A percentile compares a stretch with the other conserved stretches of the same genome.
Evolutionary conservation across 495 filamentous ascomycete species (phyloP).

Genomic region (Parachaetomium inaequale): DNA sequence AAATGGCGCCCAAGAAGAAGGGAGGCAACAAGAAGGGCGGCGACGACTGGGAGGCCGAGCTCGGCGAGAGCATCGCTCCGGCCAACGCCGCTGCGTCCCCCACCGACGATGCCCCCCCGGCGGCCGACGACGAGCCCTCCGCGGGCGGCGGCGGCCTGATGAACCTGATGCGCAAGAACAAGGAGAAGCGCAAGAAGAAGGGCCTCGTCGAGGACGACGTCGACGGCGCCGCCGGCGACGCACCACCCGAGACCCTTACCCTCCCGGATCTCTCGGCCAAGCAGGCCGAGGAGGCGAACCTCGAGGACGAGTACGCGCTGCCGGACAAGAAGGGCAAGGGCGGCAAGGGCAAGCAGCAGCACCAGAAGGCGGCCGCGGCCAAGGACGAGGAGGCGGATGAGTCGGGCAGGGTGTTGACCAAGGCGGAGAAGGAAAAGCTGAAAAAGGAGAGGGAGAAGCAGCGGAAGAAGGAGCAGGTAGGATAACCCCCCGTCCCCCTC

Average conservation of each 20-base stretch:
- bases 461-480: conserved; percentile 83
- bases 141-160: conserved; percentile 66
- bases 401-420: conserved; percentile 70
- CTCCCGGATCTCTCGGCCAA: conserved; percentile 58
- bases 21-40: conserved; percentile 82
- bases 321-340: conserved; percentile 91
- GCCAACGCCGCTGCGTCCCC: conserved; percentile 35
- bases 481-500: background rate
- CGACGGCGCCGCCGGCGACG: conserved; percentile 61
- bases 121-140: conserved; percentile 50
- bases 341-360: conserved; percentile 82
- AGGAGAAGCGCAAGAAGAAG: conserved; percentile 91
- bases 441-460: conserved; percentile 96
- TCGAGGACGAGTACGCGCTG: conserved; percentile 84
- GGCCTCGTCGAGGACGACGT: conserved; percentile 71
- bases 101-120: conserved; percentile 37
- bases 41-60: conserved; percentile 95
- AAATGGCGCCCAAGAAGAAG: conserved; percentile 93
- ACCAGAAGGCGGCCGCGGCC: conserved; percentile 52
- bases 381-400: conserved; percentile 50
- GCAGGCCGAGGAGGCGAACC: conserved; percentile 75
- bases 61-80: conserved; percentile 66
- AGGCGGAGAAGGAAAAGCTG: conserved; percentile 94
- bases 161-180: conserved; percentile 82
- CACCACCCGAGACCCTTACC: conserved; percentile 39